Evolutionary conservation across 768 basidiomycete species (phyloP).

Genomic region (Naganishia randhawae): DNA sequence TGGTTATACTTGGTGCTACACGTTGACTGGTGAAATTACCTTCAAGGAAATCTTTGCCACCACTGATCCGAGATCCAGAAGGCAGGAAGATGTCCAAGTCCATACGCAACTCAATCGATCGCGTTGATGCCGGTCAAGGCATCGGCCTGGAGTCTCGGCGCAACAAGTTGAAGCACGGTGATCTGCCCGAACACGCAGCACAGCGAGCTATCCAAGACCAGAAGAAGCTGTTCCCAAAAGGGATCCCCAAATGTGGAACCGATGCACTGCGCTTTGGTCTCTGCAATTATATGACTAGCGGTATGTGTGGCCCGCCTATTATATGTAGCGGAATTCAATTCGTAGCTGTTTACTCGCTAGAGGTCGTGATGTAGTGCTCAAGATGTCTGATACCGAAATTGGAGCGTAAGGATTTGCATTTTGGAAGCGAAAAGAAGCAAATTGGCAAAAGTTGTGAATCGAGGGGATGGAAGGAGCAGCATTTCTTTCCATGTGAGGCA

Average conservation of each 20-base stretch:
- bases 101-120: constrained; percentile 95
- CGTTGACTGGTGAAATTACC: constrained; percentile 83
- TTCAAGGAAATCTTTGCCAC: constrained; percentile 92
- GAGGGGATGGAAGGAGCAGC: constrained; percentile 55
- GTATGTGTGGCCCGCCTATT: constrained; percentile 56
- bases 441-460: constrained; percentile 66
- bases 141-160: constrained; percentile 73
- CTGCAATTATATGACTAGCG: constrained; percentile 87
- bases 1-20: constrained; percentile 89
- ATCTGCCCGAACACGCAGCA: constrained; percentile 89
- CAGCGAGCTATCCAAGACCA: constrained; percentile 85
- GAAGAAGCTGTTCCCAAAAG: constrained; percentile 98
- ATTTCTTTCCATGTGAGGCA: not conserved
- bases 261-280: constrained; percentile 93
- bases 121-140: constrained; percentile 89
- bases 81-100: constrained; percentile 99
- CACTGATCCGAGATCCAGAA: constrained; percentile 98
- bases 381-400: constrained; percentile 92
- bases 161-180: constrained; percentile 79
- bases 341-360: not conserved
- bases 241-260: constrained; percentile 97
- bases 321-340: too few species aligned
- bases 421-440: constrained; percentile 69
- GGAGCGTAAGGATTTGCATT: constrained; percentile 80
- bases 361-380: constrained; percentile 96